phyloP scores from a whole-genome alignment of 352 stramenopile genomes.

The Blastocystis sp. region DNA sequence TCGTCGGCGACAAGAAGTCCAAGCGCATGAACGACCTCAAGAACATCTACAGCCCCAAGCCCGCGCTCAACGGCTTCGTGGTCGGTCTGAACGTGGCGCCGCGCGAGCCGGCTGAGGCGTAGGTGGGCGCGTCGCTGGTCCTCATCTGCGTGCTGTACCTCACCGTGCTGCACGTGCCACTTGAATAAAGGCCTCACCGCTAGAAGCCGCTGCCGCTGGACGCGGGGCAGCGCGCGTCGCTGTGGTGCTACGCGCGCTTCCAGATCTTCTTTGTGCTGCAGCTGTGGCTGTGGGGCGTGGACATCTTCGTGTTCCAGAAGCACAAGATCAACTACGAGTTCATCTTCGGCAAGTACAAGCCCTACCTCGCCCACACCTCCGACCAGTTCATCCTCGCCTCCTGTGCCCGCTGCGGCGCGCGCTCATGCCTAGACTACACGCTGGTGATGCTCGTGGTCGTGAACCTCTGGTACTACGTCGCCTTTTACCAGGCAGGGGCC shows the following conservation, averaged over 20 bases:
- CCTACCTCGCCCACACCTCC: slow-evolving; percentile 37
- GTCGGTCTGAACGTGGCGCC: slow-evolving; percentile 40
- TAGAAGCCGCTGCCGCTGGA: slow-evolving; percentile 43
- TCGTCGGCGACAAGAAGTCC: slow-evolving; percentile 10
- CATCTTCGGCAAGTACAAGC: slow-evolving; percentile 68
- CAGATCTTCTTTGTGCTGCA: slow-evolving; percentile 40
- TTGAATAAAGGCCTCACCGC: background rate
- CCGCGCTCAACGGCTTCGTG: slow-evolving; percentile 1
- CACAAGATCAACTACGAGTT: slow-evolving; percentile 69
- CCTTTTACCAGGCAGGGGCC: background rate
- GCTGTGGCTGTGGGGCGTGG: slow-evolving; percentile 64
- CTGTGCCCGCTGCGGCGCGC: background rate
- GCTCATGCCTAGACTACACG: slow-evolving; percentile 20
- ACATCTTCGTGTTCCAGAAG: slow-evolving; percentile 55
- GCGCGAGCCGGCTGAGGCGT: background rate
- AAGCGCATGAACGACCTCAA: slow-evolving; percentile 44
- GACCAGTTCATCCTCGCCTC: slow-evolving; percentile 58
- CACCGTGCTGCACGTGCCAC: background rate
- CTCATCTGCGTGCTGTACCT: slow-evolving; percentile 3
- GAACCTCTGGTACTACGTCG: slow-evolving; percentile 51
- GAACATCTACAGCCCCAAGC: slow-evolving; percentile 6
- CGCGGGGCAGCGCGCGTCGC: background rate
- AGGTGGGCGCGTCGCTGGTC: slow-evolving; percentile 32
- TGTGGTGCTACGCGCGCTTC: slow-evolving; percentile 43
- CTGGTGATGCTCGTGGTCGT: slow-evolving; percentile 26